phyloP scores from a whole-genome alignment of 345 rosid species.

The Boechera divaricarpa region DNA sequence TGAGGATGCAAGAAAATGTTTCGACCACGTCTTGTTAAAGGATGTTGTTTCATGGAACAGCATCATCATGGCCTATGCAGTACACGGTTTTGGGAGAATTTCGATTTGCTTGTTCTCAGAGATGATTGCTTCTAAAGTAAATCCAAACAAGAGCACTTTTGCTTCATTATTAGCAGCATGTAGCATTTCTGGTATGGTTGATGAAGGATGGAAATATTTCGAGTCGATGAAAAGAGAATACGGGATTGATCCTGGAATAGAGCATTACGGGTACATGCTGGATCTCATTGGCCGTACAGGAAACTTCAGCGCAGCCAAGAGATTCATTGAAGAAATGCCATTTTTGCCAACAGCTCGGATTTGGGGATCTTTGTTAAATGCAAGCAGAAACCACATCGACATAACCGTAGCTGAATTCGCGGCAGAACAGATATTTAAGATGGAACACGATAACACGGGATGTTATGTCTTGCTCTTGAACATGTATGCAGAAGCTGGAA shows the following conservation, averaged over 20 bases:
- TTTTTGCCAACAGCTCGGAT: slow-evolving; percentile 63
- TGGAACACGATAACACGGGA: slow-evolving; percentile 74
- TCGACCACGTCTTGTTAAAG: slow-evolving; percentile 51
- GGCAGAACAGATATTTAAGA: slow-evolving; percentile 50
- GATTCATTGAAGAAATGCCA: slow-evolving; percentile 67
- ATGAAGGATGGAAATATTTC: slow-evolving; percentile 75
- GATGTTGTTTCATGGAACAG: slow-evolving; percentile 80
- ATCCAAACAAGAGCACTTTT: slow-evolving; percentile 73
- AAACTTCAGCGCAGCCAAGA: slow-evolving; percentile 57
- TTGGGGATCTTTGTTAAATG: slow-evolving; percentile 81
- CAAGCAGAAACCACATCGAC: slow-evolving; percentile 64
- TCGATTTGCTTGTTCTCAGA: slow-evolving; percentile 56
- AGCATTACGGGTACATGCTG: slow-evolving; percentile 75
- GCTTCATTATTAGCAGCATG: slow-evolving; percentile 69
- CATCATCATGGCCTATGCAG: slow-evolving; percentile 73
- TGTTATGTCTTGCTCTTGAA: slow-evolving; percentile 71
- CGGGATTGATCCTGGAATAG: slow-evolving; percentile 71
- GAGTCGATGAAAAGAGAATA: slow-evolving; percentile 63
- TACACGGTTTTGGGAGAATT: slow-evolving; percentile 64
- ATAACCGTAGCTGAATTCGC: slow-evolving; percentile 66
- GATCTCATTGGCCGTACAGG: slow-evolving; percentile 76
- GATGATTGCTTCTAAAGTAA: slow-evolving; percentile 55
- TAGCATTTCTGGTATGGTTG: slow-evolving; percentile 72
- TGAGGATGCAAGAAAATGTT: slow-evolving; percentile 59
- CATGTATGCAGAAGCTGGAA: slow-evolving; percentile 81